phyloP scores from a whole-genome alignment of 2,329 filamentous ascomycete species.

The Zelopaecilomyces penicillatus region DNA sequence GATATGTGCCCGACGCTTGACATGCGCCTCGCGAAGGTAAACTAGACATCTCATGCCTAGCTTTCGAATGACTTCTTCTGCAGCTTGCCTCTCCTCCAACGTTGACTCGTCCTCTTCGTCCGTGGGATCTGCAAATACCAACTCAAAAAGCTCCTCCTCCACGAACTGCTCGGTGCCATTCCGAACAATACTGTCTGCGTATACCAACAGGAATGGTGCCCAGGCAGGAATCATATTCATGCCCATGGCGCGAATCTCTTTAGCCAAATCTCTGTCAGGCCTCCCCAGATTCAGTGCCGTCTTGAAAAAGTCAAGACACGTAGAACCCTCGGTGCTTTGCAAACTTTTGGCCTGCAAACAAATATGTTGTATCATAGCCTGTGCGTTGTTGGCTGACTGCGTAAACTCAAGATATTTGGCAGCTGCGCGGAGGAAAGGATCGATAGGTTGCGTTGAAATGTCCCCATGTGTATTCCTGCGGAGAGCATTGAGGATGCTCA shows the following conservation, averaged over 20 bases:
- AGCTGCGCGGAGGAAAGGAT: slow-evolving; percentile 51
- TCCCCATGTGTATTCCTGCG: slow-evolving; percentile 44
- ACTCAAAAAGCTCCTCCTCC: slow-evolving; percentile 32
- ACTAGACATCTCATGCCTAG: slow-evolving; percentile 38
- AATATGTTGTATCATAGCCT: slow-evolving; percentile 35
- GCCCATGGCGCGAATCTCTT: slow-evolving; percentile 13
- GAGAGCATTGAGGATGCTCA: slow-evolving; percentile 44
- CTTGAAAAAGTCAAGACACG: slow-evolving; percentile 39
- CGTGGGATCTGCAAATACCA: slow-evolving; percentile 11
- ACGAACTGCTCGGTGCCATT: slow-evolving; percentile 36
- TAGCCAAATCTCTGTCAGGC: slow-evolving; percentile 17
- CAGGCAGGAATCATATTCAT: slow-evolving; percentile 32
- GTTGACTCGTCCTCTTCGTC: slow-evolving; percentile 21
- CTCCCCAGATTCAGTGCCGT: slow-evolving; percentile 20
- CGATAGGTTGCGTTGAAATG: slow-evolving; percentile 32
- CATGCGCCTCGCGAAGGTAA: slow-evolving; percentile 39
- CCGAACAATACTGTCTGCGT: slow-evolving; percentile 35
- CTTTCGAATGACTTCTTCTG: slow-evolving; percentile 23
- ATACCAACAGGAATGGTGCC: slow-evolving; percentile 43
- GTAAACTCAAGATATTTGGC: slow-evolving; percentile 42
- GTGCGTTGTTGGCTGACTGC: slow-evolving; percentile 23
- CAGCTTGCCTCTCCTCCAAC: slow-evolving; percentile 4
- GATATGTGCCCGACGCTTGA: slow-evolving; percentile 33
- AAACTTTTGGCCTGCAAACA: slow-evolving; percentile 34
- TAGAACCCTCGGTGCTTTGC: slow-evolving; percentile 38